phyloP scores from a whole-genome alignment of 306 rosid genomes.

The Canavalia ensiformis region DNA sequence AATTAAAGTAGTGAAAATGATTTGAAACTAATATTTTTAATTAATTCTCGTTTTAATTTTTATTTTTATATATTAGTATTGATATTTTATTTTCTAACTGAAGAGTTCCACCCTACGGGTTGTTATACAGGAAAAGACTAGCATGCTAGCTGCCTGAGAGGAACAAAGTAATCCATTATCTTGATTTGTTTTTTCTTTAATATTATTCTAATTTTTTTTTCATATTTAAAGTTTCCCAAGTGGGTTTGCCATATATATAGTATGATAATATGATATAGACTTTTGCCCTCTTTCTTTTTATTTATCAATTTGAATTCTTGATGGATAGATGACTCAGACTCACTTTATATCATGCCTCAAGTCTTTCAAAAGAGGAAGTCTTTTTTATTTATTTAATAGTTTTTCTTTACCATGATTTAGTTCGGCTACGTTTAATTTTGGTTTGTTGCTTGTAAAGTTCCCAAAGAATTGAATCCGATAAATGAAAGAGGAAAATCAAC shows the following conservation, averaged over 20 bases:
- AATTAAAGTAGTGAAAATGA: neutral
- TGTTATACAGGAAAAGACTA: neutral
- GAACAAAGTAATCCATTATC: constrained; percentile 35
- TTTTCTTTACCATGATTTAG: constrained; percentile 17
- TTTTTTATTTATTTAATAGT: constrained; percentile 27
- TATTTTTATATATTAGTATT: neutral
- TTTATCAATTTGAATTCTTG: constrained; percentile 40
- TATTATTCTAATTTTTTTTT: neutral
- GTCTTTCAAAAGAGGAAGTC: constrained; percentile 45
- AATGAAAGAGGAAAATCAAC: constrained; percentile 15
- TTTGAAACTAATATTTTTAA: neutral
- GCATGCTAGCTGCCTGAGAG: neutral
- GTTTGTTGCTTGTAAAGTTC: constrained; percentile 19
- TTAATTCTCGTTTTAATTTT: neutral
- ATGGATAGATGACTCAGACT: constrained; percentile 66
- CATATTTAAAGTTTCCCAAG: constrained; percentile 27
- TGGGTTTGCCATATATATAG: constrained; percentile 30
- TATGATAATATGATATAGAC: constrained; percentile 13
- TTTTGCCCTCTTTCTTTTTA: constrained; percentile 4
- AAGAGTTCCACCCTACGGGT: neutral
- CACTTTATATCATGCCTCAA: constrained; percentile 48
- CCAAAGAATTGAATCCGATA: constrained; percentile 34
- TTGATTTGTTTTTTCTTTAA: neutral
- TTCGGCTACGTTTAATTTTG: constrained; percentile 15
- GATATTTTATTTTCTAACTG: neutral